These are phyloP conservation scores for Phytophthora podocarpi DNA, from an alignment of 352 stramenopile species.

Conservation along the genomic window DNA sequence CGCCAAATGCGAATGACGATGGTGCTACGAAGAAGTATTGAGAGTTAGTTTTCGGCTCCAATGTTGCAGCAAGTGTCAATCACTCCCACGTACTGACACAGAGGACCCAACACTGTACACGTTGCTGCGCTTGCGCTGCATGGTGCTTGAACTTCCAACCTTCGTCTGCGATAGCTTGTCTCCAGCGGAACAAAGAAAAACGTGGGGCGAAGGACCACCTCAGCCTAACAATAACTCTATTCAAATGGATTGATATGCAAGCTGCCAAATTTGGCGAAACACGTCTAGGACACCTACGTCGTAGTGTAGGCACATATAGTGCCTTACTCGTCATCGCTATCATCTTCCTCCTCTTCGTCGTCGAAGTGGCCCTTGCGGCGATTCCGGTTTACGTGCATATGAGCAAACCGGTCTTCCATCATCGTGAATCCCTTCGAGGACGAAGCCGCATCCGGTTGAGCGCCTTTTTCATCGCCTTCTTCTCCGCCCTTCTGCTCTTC, in stretches of 20 bases:
- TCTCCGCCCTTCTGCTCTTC: conserved; percentile 23
- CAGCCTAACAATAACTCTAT: conserved; percentile 43
- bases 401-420: conserved; percentile 51
- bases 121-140: conserved; percentile 34
- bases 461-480: conserved; percentile 25
- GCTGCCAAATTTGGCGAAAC: conserved; percentile 27
- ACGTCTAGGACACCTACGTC: conserved; percentile 2
- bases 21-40: conserved; percentile 7
- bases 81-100: conserved; percentile 11
- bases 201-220: not conserved
- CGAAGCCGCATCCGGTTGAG: not conserved
- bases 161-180: not conserved
- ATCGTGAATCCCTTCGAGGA: conserved; percentile 63
- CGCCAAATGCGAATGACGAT: conserved; percentile 7
- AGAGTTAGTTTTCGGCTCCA: not conserved
- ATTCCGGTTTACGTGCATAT: conserved; percentile 80
- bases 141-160: conserved; percentile 5
- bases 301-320: not conserved
- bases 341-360: conserved; percentile 70
- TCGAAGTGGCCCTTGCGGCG: conserved; percentile 77
- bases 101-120: conserved; percentile 20
- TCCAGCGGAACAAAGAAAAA: not conserved
- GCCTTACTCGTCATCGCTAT: conserved; percentile 51
- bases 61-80: not conserved
- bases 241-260: conserved; percentile 26